A percentile compares a stretch with the other conserved stretches of the same genome.
These are phyloP conservation scores for Aquanectria penicillioides DNA, from an alignment of 2,329 filamentous ascomycete species.

Conservation along the genomic window DNA sequence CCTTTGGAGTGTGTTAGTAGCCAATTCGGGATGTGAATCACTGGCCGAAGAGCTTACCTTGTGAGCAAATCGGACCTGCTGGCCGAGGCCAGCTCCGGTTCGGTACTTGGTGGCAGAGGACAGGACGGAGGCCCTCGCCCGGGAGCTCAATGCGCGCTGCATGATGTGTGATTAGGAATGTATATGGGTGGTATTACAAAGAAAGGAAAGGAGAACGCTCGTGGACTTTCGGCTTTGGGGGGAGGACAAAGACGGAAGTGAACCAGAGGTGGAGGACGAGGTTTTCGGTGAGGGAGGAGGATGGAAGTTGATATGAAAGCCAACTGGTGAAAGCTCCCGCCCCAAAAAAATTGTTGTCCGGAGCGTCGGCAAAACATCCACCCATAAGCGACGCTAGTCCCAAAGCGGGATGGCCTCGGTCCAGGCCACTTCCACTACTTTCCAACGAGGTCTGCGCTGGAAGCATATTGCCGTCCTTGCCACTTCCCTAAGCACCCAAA, in stretches of 20 bases:
- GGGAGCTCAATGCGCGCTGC: constrained; percentile 93
- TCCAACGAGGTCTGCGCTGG: constrained; percentile 47
- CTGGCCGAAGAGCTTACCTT: constrained; percentile 71
- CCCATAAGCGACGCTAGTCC: constrained; percentile 45
- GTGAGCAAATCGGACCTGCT: constrained; percentile 96
- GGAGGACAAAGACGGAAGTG: constrained; percentile 36
- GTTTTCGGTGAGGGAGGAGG: constrained; percentile 34
- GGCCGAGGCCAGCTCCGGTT: constrained; percentile 72
- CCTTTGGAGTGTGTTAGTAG: constrained; percentile 64
- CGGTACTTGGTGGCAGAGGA: constrained; percentile 74
- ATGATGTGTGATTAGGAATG: constrained; percentile 67
- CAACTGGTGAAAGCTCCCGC: constrained; percentile 37
- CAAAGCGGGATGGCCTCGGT: constrained; percentile 41
- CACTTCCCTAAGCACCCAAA: too few species aligned
- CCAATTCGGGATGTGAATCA: constrained; percentile 10
- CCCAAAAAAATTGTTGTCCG: constrained; percentile 54
- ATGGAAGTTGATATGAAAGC: constrained; percentile 39
- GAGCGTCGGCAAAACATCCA: constrained; percentile 54
- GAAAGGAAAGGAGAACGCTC: constrained; percentile 40
- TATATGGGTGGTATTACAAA: constrained; percentile 44
- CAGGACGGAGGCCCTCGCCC: constrained; percentile 82
- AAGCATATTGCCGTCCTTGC: constrained; percentile 11
- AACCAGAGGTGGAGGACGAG: constrained; percentile 23
- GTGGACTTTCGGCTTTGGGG: constrained; percentile 42
- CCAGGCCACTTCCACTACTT: constrained; percentile 48